Evolutionary conservation across 805 yeast genomes (phyloP).

Genomic region (Candida taoyuanica): DNA sequence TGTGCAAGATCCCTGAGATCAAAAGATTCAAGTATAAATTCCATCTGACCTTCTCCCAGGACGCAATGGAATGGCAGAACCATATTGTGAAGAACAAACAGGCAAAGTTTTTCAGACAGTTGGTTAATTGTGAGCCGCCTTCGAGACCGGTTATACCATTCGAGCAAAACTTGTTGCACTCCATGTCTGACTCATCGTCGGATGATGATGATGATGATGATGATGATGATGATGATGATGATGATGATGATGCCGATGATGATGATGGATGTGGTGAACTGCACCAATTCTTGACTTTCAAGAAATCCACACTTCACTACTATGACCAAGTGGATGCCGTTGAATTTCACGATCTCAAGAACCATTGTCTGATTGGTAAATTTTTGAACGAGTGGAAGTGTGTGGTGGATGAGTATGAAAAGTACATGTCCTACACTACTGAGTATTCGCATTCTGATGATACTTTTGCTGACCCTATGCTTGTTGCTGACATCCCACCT

Average conservation of each 20-base stretch:
- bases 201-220: not conserved
- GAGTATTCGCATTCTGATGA: constrained; percentile 11
- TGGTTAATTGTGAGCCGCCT: not conserved
- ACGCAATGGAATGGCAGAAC: constrained; percentile 30
- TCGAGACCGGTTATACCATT: constrained; percentile 15
- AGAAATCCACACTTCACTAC: not conserved
- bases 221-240: not conserved
- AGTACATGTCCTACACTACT: constrained; percentile 26
- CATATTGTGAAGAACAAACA: constrained; percentile 21
- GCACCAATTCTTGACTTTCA: constrained; percentile 7
- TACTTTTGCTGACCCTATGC: constrained; percentile 14
- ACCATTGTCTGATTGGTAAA: constrained; percentile 36
- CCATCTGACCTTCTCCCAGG: constrained; percentile 41
- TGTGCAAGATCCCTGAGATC: constrained; percentile 40
- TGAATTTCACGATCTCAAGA: constrained; percentile 15
- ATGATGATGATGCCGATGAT: not conserved
- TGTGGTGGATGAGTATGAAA: constrained; percentile 46
- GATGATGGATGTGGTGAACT: constrained; percentile 13
- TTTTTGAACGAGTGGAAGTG: constrained; percentile 49
- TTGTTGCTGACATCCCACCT: constrained; percentile 14
- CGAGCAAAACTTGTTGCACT: constrained; percentile 7
- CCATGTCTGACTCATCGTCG: no score
- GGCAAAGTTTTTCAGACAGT: constrained; percentile 15
- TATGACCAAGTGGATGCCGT: not conserved
- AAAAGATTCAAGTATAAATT: constrained; percentile 43